These are phyloP conservation scores for Spathaspora arborariae DNA, from an alignment of 805 yeast species.

Conservation along the genomic window DNA sequence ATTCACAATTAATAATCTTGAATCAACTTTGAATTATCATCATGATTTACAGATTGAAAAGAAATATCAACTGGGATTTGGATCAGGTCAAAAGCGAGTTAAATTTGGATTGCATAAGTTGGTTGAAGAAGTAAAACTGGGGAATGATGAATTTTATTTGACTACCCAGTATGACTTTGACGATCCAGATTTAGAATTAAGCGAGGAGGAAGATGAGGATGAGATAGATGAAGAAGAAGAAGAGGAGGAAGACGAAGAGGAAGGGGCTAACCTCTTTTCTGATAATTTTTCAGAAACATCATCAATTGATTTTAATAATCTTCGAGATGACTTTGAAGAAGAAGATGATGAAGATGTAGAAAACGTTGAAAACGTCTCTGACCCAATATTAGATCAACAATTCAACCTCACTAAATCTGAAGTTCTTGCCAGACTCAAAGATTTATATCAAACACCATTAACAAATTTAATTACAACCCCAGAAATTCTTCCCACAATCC, in stretches of 20 bases:
- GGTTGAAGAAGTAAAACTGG: constrained; percentile 35
- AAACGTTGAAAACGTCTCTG: too few species aligned
- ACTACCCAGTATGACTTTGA: constrained; percentile 67
- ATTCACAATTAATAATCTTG: constrained; percentile 34
- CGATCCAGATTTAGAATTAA: constrained; percentile 13
- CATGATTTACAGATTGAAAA: constrained; percentile 53
- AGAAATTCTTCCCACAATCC: constrained; percentile 34
- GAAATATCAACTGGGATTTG: constrained; percentile 50
- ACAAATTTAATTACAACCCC: constrained; percentile 25
- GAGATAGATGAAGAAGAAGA: constrained; percentile 12
- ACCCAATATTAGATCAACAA: constrained; percentile 11
- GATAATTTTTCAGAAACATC: constrained; percentile 22
- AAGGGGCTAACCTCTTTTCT: constrained; percentile 9
- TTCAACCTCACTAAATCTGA: constrained; percentile 13
- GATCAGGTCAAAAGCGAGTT: constrained; percentile 55
- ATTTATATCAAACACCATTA: constrained; percentile 61
- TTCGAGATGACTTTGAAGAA: constrained; percentile 51
- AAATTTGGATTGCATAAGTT: constrained; percentile 50
- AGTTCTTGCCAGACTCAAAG: constrained; percentile 36
- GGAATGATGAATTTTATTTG: constrained; percentile 46
- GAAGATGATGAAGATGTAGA: constrained; percentile 15
- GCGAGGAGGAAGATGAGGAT: constrained; percentile 13
- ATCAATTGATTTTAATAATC: constrained; percentile 20
- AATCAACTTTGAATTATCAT: constrained; percentile 31
- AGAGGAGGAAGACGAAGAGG: constrained; percentile 16